Percentiles rank a stretch among this genome's conserved stretches.
Evolutionary conservation across 1,139 yeast species (phyloP).

Genomic region (Torulaspora pretoriensis): DNA sequence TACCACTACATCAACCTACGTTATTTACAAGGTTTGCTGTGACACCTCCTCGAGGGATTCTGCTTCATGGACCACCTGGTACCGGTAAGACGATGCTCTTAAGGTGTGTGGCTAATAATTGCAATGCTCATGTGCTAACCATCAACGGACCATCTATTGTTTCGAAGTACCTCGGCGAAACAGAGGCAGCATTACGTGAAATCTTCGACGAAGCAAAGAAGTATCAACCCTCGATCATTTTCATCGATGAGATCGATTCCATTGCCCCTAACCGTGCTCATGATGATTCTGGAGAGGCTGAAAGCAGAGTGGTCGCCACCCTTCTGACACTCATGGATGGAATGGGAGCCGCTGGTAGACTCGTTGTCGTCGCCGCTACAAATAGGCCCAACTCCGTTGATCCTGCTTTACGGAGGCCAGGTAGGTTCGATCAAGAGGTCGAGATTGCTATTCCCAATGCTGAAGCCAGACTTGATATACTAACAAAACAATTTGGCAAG

Average conservation of each 20-base stretch:
- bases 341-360: conserved; percentile 62
- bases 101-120: conserved; percentile 70
- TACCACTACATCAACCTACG: conserved; percentile 76
- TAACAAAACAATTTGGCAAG: conserved; percentile 53
- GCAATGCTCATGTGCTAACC: conserved; percentile 73
- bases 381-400: conserved; percentile 80
- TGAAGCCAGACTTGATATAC: conserved; percentile 59
- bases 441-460: conserved; percentile 77
- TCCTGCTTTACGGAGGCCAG: conserved; percentile 86
- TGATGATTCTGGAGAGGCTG: conserved; percentile 87
- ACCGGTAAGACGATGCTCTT: conserved; percentile 93
- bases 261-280: conserved; percentile 75
- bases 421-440: conserved; percentile 84
- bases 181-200: conserved; percentile 78
- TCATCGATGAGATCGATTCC: conserved; percentile 91
- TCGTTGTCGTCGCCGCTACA: conserved; percentile 78
- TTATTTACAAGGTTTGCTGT: conserved; percentile 82
- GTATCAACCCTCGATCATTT: conserved; percentile 80
- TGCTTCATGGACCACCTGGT: conserved; percentile 95
- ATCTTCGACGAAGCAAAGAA: conserved; percentile 77
- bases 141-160: conserved; percentile 91
- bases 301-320: conserved; percentile 85
- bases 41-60: conserved; percentile 82
- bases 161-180: conserved; percentile 89
- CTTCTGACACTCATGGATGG: conserved; percentile 86